Conservation (phyloP, 352 stramenopile genomes). For the Pythium utonaiense region DNA sequence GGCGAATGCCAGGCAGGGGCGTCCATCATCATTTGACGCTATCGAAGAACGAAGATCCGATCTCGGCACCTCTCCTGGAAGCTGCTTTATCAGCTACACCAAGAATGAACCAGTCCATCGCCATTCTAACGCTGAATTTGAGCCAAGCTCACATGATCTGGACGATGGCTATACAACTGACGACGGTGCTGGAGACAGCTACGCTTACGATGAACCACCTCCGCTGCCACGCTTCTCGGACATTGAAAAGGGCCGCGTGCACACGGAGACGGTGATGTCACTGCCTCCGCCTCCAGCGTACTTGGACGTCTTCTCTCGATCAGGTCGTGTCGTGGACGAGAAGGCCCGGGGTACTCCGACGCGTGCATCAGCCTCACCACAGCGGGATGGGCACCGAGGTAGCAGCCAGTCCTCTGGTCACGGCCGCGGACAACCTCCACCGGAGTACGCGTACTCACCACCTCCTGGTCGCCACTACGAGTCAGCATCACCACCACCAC, state of each 20-base stretch:
- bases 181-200: background rate
- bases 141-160: background rate
- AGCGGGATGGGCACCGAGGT: slow-evolving; percentile 13
- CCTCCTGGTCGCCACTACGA: background rate
- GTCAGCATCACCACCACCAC: slow-evolving; percentile 2
- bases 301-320: slow-evolving; percentile 36
- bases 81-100: slow-evolving; percentile 3
- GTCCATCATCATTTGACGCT: slow-evolving; percentile 2
- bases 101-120: background rate
- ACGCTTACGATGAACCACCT: background rate
- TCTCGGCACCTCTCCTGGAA: background rate
- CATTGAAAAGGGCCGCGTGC: slow-evolving; percentile 31
- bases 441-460: background rate
- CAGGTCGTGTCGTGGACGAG: slow-evolving; percentile 16
- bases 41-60: slow-evolving; percentile 1
- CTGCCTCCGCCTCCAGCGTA: slow-evolving; percentile 38
- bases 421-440: background rate
- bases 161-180: background rate
- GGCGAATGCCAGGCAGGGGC: background rate
- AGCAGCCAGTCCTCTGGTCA: slow-evolving; percentile 21
- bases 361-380: slow-evolving; percentile 12
- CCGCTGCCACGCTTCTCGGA: slow-evolving; percentile 38
- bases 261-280: slow-evolving; percentile 22
- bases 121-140: background rate
- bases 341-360: background rate